Evolutionary conservation across 2,329 filamentous ascomycete species (phyloP).

Genomic region (Trichoderma polysporum): DNA sequence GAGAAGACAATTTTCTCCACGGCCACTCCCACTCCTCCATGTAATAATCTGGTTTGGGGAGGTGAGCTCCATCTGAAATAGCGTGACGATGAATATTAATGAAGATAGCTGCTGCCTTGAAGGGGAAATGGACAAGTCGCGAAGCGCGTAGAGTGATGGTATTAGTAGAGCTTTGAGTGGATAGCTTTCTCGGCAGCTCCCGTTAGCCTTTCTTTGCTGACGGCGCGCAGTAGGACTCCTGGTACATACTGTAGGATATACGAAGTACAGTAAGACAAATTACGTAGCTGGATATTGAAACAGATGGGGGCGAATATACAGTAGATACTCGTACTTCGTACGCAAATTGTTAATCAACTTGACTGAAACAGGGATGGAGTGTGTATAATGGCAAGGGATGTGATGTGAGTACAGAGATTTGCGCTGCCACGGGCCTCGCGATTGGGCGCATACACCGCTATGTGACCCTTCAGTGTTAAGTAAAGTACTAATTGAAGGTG

Average conservation of each 20-base stretch:
- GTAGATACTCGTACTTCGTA: too few species aligned
- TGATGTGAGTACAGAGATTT: neutral
- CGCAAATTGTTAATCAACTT: neutral
- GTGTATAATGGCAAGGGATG: neutral
- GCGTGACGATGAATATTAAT: neutral
- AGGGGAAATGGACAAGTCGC: too few species aligned
- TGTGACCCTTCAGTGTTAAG: neutral
- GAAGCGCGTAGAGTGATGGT: neutral
- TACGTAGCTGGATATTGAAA: too few species aligned
- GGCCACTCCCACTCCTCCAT: neutral
- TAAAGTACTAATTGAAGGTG: too few species aligned
- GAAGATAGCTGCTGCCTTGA: neutral
- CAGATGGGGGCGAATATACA: too few species aligned
- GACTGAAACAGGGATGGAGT: neutral
- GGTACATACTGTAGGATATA: too few species aligned
- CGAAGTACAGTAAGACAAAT: too few species aligned
- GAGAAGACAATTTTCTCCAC: neutral
- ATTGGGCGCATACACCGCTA: neutral
- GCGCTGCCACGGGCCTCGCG: neutral
- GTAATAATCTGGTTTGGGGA: neutral
- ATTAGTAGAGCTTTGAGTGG: neutral
- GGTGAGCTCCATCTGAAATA: neutral
- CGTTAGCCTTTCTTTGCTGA: neutral
- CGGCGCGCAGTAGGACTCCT: too few species aligned
- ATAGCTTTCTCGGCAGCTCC: neutral